Evolutionary conservation across 306 rosid genomes (phyloP).

Genomic region (Urtica urens): DNA sequence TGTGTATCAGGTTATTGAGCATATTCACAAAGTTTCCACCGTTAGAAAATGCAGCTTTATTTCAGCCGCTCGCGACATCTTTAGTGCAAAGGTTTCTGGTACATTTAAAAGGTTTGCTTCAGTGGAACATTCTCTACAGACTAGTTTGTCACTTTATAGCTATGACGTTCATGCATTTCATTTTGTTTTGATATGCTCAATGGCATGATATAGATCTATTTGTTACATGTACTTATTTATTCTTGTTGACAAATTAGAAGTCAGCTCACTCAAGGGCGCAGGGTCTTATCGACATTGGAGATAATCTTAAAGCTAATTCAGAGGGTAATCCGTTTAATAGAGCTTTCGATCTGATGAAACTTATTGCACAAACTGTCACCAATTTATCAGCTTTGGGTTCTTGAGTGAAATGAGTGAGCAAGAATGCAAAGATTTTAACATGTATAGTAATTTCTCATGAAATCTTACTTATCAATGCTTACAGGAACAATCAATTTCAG

Average conservation of each 20-base stretch:
- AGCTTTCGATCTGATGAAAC: conserved; percentile 10
- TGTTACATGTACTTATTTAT: conserved; percentile 11
- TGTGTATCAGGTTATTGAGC: conserved; percentile 54
- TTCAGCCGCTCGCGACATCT: conserved; percentile 68
- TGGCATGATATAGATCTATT: background rate
- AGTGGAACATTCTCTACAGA: background rate
- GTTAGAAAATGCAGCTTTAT: conserved; percentile 66
- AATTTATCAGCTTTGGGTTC: background rate
- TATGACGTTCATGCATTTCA: too few relatives aligned
- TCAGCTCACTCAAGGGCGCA: conserved; percentile 82
- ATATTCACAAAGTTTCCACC: conserved; percentile 68
- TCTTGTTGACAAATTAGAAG: conserved; percentile 37
- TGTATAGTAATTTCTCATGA: background rate
- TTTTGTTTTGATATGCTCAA: too few relatives aligned
- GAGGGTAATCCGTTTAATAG: conserved; percentile 44
- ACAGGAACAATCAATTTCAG: conserved; percentile 86
- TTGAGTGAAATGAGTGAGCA: too few relatives aligned
- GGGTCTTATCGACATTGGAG: conserved; percentile 60
- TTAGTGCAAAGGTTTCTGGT: conserved; percentile 82
- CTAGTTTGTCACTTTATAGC: too few relatives aligned
- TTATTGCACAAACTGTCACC: background rate
- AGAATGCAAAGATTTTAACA: background rate
- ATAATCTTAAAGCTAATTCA: conserved; percentile 68
- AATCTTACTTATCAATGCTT: conserved; percentile 18
- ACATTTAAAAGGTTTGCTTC: conserved; percentile 61